A percentile compares a stretch with the other conserved stretches of the same genome.
Evolutionary conservation across 345 rosid genomes (phyloP).

Genomic region (Triadica sebifera): DNA sequence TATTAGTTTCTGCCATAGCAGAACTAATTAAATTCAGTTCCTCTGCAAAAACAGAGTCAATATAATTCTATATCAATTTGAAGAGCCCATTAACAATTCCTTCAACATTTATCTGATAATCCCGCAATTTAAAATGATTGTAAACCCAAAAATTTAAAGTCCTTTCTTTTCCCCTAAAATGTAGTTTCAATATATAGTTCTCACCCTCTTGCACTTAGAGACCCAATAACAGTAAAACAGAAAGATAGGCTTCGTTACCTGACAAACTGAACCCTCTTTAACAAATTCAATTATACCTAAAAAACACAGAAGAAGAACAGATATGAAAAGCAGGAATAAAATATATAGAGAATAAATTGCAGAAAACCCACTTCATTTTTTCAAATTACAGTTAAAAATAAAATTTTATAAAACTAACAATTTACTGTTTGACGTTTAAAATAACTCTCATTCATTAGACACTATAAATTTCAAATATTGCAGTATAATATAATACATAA

Average conservation of each 20-base stretch:
- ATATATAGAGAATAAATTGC: too few species aligned
- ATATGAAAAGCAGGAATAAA: too few species aligned
- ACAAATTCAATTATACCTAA: not conserved
- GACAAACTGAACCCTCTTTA: conserved; percentile 4
- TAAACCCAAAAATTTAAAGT: not conserved
- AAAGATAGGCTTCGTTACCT: not conserved
- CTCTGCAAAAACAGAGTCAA: not conserved
- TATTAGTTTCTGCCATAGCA: conserved; percentile 45
- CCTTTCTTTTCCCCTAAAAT: too few species aligned
- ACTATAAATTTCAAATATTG: too few species aligned
- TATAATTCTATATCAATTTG: not conserved
- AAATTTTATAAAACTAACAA: too few species aligned
- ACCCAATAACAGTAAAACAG: not conserved
- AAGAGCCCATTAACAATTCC: not conserved
- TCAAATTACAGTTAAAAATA: too few species aligned
- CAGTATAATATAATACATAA: too few species aligned
- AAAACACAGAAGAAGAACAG: not conserved
- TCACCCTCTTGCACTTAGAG: not conserved
- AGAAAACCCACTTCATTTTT: too few species aligned
- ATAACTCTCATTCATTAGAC: too few species aligned
- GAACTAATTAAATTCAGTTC: not conserved
- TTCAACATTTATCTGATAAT: not conserved
- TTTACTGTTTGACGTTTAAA: too few species aligned
- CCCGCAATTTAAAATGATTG: too few species aligned
- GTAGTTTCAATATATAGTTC: too few species aligned